Evolutionary conservation across 208 protist genomes (phyloP), one percentile per base, ranked within the genome.

Genomic region (Acanthamoeba healyi): DNA sequence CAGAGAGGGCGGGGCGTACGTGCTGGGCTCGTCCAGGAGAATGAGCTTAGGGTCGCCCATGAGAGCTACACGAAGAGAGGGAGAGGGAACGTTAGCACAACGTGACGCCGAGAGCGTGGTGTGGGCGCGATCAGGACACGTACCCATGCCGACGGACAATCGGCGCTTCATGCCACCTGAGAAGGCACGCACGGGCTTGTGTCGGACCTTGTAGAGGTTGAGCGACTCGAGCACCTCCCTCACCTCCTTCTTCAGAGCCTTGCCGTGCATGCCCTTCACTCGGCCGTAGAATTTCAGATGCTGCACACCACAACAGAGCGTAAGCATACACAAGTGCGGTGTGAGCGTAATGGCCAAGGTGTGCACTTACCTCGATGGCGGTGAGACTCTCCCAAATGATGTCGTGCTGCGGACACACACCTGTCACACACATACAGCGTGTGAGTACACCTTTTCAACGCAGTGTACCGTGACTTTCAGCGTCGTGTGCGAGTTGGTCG

Each of bases 91-190:
- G n/a, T n/a, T n/a, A n/a, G n/a, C n/a, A n/a, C n/a, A n/a, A n/a
- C n/a, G n/a, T n/a, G n/a, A n/a, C n/a, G n/a, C n/a, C n/a, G n/a
- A 36, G 38, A 84, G 74, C 7, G n/a, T 84, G 36, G 5, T 79
- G 34, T 38, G 14, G 24, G 15, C 29, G 17, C 49, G 19, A 42
- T 58, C 15, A 56, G 63, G 7, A 10, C 19, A 46, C 84, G 51
- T 72, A 91, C 84, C 49, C n/a, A 94, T 94, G 17, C 92, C 94
- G 5, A 96, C 94, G 3, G 81, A 81, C 32, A 96, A 67, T 15
- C 94, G 86, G 0, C 95, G 72, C 84, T 94, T 94, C 95, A 96
- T 96, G 54, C 95, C 95, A 5, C 95, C 95, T 0, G 82, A 94
- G 77, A 72, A 94, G 19, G 51, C 19, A 19, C 36, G 22, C 22